Base-by-base conservation (phyloP, 2,329 filamentous ascomycete species). In the Albifimbria verrucaria region DNA sequence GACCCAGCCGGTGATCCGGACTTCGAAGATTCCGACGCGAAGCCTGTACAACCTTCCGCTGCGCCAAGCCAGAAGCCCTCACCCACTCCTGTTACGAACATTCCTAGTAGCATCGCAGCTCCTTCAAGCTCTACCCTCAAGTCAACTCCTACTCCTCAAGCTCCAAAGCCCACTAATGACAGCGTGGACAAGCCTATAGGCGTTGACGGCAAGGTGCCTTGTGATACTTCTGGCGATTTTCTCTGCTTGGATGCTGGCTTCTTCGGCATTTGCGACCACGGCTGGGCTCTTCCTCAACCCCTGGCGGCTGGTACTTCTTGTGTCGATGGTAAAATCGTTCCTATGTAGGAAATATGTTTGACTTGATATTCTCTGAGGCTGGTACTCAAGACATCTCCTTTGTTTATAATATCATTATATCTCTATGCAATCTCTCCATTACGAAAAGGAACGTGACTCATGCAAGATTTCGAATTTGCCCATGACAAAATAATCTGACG, bases 231-330 rank as follows among this genome's bases (percentile, higher is more conserved):
- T 0, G 61, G 56, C 1, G 51, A 46, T 17, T 28, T 63, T 2
- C 25, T 59, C 9, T 65, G 62, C 17, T 49, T 65, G n/a, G 48
- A 52, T 0, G 45, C 49, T 4, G 52, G 24, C 6, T 26, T 50
- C 7, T 65, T 63, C 32, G 62, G 62, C 2, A 59, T 65, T 11
- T 65, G 62, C 53, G 63, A 62, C 3, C 15, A 46, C 15, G 62
- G 62, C 0, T 65, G 58, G 61, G 54, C 59, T 1, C 18, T 60
- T 36, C 53, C 61, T 4, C 59, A 57, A 32, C 22, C 25, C 15
- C 55, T 65, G 2, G 50, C 61, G 2, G 39, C 23, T 4, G 62
- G 61, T 0, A 65, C 62, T 3, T 57, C 53, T 24, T 65, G 62
- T 1, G 32, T 50, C 3, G 49, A 62, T 1, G 61, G 60, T 6